phyloP scores from a whole-genome alignment of 2,329 filamentous ascomycete genomes.

The Talaromyces piceae region DNA sequence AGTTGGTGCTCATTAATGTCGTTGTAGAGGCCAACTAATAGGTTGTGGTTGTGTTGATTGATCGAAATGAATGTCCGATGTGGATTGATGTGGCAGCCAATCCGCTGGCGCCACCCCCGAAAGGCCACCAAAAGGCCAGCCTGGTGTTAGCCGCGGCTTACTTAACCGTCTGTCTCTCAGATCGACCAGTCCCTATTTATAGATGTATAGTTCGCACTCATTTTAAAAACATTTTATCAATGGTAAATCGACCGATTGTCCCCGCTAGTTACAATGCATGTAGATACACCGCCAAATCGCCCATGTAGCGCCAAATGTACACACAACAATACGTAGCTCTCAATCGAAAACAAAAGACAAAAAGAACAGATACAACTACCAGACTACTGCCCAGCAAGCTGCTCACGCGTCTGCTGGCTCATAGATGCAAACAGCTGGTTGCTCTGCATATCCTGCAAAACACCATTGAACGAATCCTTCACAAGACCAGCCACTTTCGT shows the following conservation, averaged over 20 bases:
- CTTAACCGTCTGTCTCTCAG: background rate
- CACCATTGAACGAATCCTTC: slow-evolving; percentile 64
- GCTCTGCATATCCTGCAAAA: slow-evolving; percentile 50
- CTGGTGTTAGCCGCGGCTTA: slow-evolving; percentile 17
- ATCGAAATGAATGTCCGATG: background rate
- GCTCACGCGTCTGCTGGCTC: slow-evolving; percentile 28
- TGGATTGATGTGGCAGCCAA: background rate
- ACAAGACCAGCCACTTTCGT: slow-evolving; percentile 61
- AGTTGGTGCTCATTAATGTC: background rate
- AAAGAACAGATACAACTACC: slow-evolving; percentile 11
- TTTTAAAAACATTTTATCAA: too few relatives aligned
- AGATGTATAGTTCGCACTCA: too few relatives aligned
- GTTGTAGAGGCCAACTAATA: background rate
- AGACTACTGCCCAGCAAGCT: slow-evolving; percentile 21
- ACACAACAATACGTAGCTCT: slow-evolving; percentile 14
- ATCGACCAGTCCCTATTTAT: background rate
- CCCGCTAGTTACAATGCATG: too few relatives aligned
- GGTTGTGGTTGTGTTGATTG: background rate
- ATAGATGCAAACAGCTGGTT: slow-evolving; percentile 38
- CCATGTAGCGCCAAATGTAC: background rate
- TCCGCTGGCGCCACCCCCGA: slow-evolving; percentile 1
- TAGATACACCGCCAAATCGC: background rate
- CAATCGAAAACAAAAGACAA: slow-evolving; percentile 2
- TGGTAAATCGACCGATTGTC: too few relatives aligned
- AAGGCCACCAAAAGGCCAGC: slow-evolving; percentile 24